A percentile compares a stretch with the other conserved stretches of the same genome.
Conservation (phyloP, 148 eudicot species). For the Rheum nobile region DNA sequence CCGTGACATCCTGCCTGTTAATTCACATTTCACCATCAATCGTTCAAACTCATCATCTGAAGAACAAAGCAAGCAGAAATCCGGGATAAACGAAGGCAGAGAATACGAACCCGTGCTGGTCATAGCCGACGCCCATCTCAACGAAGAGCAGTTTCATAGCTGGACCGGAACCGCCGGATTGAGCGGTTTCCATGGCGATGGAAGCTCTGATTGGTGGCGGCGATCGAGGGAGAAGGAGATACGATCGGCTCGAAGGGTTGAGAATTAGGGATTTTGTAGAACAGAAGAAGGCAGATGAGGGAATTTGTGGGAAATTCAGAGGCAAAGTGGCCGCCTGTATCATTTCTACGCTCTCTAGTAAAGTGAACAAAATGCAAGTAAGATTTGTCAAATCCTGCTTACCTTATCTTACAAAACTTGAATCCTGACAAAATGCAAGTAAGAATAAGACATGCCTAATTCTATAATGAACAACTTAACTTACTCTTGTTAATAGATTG, state of each 20-base stretch:
- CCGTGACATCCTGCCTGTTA: conserved; percentile 73
- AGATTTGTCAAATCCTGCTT: not conserved
- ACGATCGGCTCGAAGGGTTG: not conserved
- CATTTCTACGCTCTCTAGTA: not conserved
- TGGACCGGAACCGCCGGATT: conserved; percentile 22
- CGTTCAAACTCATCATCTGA: not conserved
- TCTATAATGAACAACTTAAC: too few relatives aligned
- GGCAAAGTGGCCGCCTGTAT: not conserved
- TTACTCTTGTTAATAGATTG: too few relatives aligned
- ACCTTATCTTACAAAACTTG: not conserved
- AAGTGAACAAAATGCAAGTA: not conserved
- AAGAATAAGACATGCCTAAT: not conserved
- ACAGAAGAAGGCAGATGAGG: not conserved
- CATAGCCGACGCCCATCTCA: conserved; percentile 97
- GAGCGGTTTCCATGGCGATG: conserved; percentile 14
- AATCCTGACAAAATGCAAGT: not conserved
- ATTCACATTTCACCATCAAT: conserved; percentile 6
- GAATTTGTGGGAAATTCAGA: not conserved
- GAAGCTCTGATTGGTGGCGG: conserved; percentile 16
- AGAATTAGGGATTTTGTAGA: not conserved
- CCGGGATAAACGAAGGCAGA: not conserved
- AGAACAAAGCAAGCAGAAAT: not conserved
- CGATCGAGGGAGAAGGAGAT: conserved; percentile 11
- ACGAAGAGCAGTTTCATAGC: conserved; percentile 64
- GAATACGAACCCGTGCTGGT: conserved; percentile 74